Conservation (phyloP, 75 land plant species). For the Sequoiadendron giganteum region DNA sequence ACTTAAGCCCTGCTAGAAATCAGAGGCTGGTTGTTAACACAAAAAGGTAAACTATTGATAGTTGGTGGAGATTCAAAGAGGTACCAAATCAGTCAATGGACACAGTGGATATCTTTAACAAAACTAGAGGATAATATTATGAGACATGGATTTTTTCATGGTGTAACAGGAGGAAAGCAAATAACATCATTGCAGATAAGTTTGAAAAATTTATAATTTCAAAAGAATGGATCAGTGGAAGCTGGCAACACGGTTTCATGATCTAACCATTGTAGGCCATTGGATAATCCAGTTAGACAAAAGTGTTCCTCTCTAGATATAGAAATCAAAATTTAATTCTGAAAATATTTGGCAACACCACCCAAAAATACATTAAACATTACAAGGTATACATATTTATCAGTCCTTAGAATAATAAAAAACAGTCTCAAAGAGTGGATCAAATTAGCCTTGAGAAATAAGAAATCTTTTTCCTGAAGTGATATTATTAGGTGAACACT, state of each 20-base stretch:
- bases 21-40: neutral
- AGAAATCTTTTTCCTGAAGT: neutral
- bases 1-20: neutral
- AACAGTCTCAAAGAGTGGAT: neutral
- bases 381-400: neutral
- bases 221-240: neutral
- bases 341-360: neutral
- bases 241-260: neutral
- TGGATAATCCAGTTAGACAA: neutral
- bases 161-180: neutral
- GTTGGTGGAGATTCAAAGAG: neutral
- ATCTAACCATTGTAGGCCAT: neutral
- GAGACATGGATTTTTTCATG: neutral
- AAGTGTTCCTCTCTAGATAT: neutral
- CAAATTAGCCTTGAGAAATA: neutral
- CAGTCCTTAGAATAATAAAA: neutral
- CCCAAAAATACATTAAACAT: neutral
- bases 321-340: neutral
- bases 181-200: neutral
- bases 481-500: neutral
- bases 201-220: neutral
- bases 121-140: neutral
- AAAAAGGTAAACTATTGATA: neutral
- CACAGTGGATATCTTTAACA: neutral
- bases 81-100: neutral